Evolutionary conservation across 768 basidiomycete species (phyloP).

Genomic region (Trametes meyenii): DNA sequence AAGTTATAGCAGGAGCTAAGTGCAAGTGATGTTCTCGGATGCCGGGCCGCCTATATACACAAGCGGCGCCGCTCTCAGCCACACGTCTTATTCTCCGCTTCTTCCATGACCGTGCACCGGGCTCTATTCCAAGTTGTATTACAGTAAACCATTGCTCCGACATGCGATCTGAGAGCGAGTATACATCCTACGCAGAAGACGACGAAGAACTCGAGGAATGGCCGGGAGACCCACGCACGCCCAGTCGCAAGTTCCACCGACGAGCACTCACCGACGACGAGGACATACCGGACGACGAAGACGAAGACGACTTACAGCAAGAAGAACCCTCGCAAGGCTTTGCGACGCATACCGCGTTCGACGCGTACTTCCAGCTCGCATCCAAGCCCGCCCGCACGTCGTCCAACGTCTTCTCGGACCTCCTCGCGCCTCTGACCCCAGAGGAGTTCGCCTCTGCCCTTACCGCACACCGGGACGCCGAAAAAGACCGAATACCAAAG

Average conservation of each 20-base stretch:
- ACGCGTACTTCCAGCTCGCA: conserved; percentile 79
- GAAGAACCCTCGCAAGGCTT: conserved; percentile 23
- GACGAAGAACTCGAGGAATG: conserved; percentile 23
- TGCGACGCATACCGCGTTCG: conserved; percentile 71
- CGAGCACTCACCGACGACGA: conserved; percentile 26
- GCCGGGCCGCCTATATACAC: too few relatives aligned
- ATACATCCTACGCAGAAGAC: conserved; percentile 18
- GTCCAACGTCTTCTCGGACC: conserved; percentile 74
- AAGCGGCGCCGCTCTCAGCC: too few relatives aligned
- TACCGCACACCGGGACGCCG: conserved; percentile 30
- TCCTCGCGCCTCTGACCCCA: conserved; percentile 68
- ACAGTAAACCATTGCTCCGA: not conserved
- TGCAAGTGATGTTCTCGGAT: too few relatives aligned
- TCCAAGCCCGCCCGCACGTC: conserved; percentile 72
- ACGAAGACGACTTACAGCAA: conserved; percentile 17
- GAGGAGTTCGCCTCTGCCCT: conserved; percentile 56
- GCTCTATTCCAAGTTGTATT: not conserved
- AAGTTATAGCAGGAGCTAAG: too few relatives aligned
- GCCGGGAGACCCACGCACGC: conserved; percentile 18
- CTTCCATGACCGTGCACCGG: too few relatives aligned
- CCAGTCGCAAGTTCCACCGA: conserved; percentile 16
- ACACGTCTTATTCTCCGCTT: too few relatives aligned
- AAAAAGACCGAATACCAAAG: conserved; percentile 29
- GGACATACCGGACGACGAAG: conserved; percentile 30
- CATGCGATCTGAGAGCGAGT: conserved; percentile 12